Evolutionary conservation across 495 filamentous ascomycete genomes (phyloP).

Genomic region (Penicillium coffeae): DNA sequence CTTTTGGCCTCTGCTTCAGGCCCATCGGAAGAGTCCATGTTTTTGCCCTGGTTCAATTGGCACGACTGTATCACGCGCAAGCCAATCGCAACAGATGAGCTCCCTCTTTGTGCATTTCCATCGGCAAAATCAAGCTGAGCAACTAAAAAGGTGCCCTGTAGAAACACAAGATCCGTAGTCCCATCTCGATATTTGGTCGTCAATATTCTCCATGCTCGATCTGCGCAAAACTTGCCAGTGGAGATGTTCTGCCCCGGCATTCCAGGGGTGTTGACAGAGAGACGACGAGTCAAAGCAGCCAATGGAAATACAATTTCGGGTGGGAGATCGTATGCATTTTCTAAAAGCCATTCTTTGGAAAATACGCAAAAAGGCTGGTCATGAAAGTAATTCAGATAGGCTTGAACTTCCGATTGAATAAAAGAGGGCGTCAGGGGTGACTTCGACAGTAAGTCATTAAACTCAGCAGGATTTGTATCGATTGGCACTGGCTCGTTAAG

Average conservation of each 20-base stretch:
- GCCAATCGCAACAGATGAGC: slow-evolving; percentile 21
- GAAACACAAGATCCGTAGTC: slow-evolving; percentile 19
- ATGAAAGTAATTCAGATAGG: slow-evolving; percentile 24
- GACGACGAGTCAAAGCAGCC: slow-evolving; percentile 24
- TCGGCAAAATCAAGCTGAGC: slow-evolving; percentile 28
- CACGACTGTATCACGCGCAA: slow-evolving; percentile 23
- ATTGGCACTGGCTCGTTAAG: background rate
- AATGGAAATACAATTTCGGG: slow-evolving; percentile 21
- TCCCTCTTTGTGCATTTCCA: slow-evolving; percentile 22
- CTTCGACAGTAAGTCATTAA: slow-evolving; percentile 1
- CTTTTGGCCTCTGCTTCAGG: slow-evolving; percentile 11
- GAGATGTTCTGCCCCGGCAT: background rate
- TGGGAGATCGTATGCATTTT: slow-evolving; percentile 11
- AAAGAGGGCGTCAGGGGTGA: slow-evolving; percentile 7
- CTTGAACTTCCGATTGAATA: slow-evolving; percentile 19
- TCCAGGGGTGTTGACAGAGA: slow-evolving; percentile 13
- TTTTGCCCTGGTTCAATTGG: slow-evolving; percentile 20
- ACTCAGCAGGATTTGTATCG: too few relatives aligned
- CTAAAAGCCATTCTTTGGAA: slow-evolving; percentile 18
- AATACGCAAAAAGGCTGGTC: slow-evolving; percentile 30
- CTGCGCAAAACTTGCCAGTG: slow-evolving; percentile 10
- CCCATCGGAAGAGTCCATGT: background rate
- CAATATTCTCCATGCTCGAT: slow-evolving; percentile 22
- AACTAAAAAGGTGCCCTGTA: slow-evolving; percentile 26
- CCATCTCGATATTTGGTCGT: slow-evolving; percentile 16